Percentiles rank a stretch among this genome's conserved stretches.
phyloP scores from a whole-genome alignment of 2,329 filamentous ascomycete species.

The Aaosphaeria arxii region DNA sequence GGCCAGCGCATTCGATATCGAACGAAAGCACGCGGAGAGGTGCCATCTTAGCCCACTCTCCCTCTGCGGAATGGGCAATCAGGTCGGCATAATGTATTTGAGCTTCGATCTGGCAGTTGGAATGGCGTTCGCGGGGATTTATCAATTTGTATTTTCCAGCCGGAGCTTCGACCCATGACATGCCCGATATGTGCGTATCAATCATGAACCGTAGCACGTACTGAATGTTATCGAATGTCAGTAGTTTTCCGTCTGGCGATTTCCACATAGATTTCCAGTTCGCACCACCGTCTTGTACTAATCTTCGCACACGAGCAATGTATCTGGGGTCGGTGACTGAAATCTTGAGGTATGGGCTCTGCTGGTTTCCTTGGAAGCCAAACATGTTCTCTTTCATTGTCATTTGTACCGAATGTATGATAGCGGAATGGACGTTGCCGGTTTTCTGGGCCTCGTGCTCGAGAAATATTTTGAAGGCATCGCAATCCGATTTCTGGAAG shows the following conservation, averaged over 20 bases:
- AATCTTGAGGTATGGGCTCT: constrained; percentile 90
- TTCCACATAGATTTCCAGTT: constrained; percentile 93
- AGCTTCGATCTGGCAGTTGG: constrained; percentile 95
- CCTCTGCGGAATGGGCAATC: constrained; percentile 81
- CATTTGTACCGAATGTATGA: constrained; percentile 78
- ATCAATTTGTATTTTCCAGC: constrained; percentile 71
- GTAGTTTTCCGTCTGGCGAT: constrained; percentile 62
- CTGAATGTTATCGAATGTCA: constrained; percentile 94
- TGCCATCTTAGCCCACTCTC: constrained; percentile 98
- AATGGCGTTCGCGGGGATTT: constrained; percentile 65
- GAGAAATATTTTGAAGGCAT: constrained; percentile 74
- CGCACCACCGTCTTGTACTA: constrained; percentile 71
- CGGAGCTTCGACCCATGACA: constrained; percentile 95
- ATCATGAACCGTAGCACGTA: constrained; percentile 98
- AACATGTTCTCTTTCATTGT: constrained; percentile 87
- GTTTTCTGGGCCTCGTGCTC: constrained; percentile 67
- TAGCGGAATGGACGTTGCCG: constrained; percentile 58
- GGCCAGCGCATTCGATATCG: constrained; percentile 96
- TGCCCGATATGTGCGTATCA: constrained; percentile 87
- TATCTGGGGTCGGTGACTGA: constrained; percentile 86
- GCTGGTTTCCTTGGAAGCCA: constrained; percentile 88
- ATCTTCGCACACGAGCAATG: constrained; percentile 71
- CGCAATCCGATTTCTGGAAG: constrained; percentile 76
- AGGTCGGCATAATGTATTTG: constrained; percentile 78
- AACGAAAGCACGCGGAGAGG: constrained; percentile 90